Conservation (phyloP, 1,139 yeast genomes). For the Taphrina pruni region DNA sequence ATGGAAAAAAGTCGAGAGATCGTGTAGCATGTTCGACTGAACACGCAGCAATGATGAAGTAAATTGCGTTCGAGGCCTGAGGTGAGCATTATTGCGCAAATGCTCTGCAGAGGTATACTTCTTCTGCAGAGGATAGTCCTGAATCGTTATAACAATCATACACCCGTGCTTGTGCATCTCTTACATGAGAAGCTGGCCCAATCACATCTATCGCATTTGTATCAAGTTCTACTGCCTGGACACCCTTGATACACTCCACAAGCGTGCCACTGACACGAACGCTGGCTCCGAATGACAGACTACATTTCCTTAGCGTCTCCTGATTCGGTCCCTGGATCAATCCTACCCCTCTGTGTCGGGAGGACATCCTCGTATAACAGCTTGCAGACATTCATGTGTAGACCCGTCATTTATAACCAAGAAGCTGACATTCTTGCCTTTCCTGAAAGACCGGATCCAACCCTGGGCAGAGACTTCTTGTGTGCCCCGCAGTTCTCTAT, state of each 20-base stretch:
- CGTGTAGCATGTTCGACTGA: conserved; percentile 68
- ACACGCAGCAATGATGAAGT: conserved; percentile 71
- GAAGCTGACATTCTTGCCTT: conserved; percentile 77
- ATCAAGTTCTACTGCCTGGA: conserved; percentile 43
- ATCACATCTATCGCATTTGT: conserved; percentile 47
- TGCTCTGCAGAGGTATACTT: conserved; percentile 70
- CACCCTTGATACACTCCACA: conserved; percentile 44
- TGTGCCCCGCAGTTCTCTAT: not conserved
- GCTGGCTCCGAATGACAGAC: conserved; percentile 57
- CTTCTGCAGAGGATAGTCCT: conserved; percentile 83
- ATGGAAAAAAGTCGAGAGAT: conserved; percentile 63
- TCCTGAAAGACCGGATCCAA: conserved; percentile 75
- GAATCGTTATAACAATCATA: conserved; percentile 47
- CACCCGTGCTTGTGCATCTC: not conserved
- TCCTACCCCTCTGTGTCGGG: not conserved
- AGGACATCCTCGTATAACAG: conserved; percentile 54
- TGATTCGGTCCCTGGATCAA: too few relatives aligned
- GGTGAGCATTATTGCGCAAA: conserved; percentile 66
- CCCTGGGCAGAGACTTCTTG: conserved; percentile 55
- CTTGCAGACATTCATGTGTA: conserved; percentile 60
- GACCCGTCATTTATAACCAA: conserved; percentile 83
- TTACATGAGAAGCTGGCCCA: conserved; percentile 54
- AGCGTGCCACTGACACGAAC: conserved; percentile 56
- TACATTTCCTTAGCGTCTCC: conserved; percentile 23
- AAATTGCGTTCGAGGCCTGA: conserved; percentile 74